These are phyloP conservation scores for Podospora australis DNA, from an alignment of 495 filamentous ascomycete genomes.

Conservation along the genomic window DNA sequence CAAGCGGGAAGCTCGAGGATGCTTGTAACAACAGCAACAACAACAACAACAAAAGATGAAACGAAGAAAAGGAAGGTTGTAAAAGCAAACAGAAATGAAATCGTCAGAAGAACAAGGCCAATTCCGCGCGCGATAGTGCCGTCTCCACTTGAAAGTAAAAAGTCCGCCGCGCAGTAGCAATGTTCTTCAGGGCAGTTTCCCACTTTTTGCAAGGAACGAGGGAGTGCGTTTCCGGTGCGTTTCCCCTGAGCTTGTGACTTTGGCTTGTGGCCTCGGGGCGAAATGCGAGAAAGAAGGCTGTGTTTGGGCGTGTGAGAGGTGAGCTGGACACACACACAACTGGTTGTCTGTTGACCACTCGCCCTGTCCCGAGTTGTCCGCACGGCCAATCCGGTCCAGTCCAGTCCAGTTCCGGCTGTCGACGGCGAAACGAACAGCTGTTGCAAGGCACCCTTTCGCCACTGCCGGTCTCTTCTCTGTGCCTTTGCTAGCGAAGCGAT, in stretches of 20 bases:
- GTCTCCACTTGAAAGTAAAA: no score
- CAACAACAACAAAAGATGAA: slow-evolving; percentile 3
- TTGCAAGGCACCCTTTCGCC: not conserved
- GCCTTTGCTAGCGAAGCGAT: no score
- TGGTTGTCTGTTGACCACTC: no score
- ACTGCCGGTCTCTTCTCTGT: no score
- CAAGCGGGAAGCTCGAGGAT: not conserved
- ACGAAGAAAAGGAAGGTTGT: not conserved
- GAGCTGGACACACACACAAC: no score
- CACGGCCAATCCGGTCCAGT: not conserved
- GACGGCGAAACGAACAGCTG: slow-evolving; percentile 19
- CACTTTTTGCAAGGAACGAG: not conserved
- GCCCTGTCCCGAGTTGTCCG: no score
- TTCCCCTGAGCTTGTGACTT: slow-evolving; percentile 8
- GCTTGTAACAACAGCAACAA: not conserved
- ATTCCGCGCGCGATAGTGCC: no score
- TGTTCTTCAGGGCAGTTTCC: not conserved
- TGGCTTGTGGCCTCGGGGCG: slow-evolving; percentile 5
- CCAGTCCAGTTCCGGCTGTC: slow-evolving; percentile 13
- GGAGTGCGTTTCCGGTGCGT: not conserved
- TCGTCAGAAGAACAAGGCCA: no score
- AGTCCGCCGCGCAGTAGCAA: not conserved
- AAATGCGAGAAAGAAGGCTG: slow-evolving; percentile 11
- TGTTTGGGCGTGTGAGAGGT: slow-evolving; percentile 1
- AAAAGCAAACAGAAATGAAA: slow-evolving; percentile 1